A percentile compares a stretch with the other conserved stretches of the same genome.
Conservation (phyloP, 495 filamentous ascomycete species). For the Penicillium coprophilum region DNA sequence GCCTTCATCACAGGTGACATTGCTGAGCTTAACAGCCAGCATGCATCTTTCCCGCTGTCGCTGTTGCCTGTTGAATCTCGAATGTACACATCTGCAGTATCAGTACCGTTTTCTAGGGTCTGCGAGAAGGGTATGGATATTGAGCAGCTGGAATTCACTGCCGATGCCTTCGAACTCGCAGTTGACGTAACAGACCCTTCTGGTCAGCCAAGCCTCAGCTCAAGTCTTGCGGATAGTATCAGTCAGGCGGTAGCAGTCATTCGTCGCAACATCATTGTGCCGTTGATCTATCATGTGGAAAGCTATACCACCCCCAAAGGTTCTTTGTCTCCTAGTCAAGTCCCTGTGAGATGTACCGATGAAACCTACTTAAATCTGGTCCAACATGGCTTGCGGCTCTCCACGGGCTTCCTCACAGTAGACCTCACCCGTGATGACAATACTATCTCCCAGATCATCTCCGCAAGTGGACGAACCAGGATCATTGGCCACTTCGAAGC, state of each 20-base stretch:
- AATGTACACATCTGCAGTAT: constrained; percentile 60
- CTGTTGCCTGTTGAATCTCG: constrained; percentile 62
- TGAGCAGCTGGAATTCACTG: constrained; percentile 62
- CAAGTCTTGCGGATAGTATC: constrained; percentile 42
- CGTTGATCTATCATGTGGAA: constrained; percentile 48
- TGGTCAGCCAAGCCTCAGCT: constrained; percentile 36
- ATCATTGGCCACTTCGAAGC: constrained; percentile 64
- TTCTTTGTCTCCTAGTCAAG: constrained; percentile 22
- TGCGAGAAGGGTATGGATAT: constrained; percentile 57
- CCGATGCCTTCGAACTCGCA: constrained; percentile 67
- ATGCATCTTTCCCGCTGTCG: constrained; percentile 69
- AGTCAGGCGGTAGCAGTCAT: constrained; percentile 58
- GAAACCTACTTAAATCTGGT: constrained; percentile 60
- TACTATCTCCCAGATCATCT: constrained; percentile 54
- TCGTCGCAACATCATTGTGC: constrained; percentile 63
- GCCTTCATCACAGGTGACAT: constrained; percentile 60
- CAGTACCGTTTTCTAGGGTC: constrained; percentile 61
- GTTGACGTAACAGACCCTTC: constrained; percentile 50
- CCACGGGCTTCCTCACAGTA: constrained; percentile 66
- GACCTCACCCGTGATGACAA: constrained; percentile 60
- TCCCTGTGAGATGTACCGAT: constrained; percentile 27
- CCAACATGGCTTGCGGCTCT: constrained; percentile 66
- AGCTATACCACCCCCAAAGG: constrained; percentile 29
- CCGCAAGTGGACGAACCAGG: constrained; percentile 58
- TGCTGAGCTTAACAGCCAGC: constrained; percentile 52